Evolutionary conservation across 2,329 filamentous ascomycete genomes (phyloP).

Genomic region (Arthrobotrys sphaeroides): DNA sequence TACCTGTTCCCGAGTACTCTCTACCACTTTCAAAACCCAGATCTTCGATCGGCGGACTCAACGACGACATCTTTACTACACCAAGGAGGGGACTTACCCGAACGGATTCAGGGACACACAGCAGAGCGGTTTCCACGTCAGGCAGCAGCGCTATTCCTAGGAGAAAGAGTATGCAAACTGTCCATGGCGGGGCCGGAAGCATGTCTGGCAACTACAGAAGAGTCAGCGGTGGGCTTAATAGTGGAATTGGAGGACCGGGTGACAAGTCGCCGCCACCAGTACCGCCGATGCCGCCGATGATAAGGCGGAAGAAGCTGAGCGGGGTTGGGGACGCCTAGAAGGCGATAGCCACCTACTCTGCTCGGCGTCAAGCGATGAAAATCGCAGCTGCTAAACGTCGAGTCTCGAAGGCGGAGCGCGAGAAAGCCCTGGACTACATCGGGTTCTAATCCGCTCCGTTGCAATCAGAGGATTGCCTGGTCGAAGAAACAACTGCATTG

Average conservation of each 20-base stretch:
- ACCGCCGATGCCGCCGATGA: conserved; percentile 22
- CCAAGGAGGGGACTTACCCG: conserved; percentile 31
- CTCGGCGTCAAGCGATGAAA: background rate
- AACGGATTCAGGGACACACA: conserved; percentile 50
- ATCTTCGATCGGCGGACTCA: conserved; percentile 42
- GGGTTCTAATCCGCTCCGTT: background rate
- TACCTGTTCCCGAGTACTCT: conserved; percentile 40
- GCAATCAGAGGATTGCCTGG: background rate
- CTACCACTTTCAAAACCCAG: conserved; percentile 27
- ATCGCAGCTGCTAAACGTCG: conserved; percentile 10
- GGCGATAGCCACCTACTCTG: conserved; percentile 1
- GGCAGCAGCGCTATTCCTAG: conserved; percentile 51
- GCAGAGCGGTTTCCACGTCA: conserved; percentile 52
- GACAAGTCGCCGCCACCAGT: conserved; percentile 12
- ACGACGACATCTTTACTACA: conserved; percentile 44
- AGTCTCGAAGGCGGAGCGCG: background rate
- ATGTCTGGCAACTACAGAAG: conserved; percentile 47
- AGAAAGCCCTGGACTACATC: conserved; percentile 7
- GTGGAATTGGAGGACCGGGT: background rate
- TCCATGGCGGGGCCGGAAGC: conserved; percentile 54
- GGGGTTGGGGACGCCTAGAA: conserved; percentile 55
- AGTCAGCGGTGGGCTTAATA: conserved; percentile 16
- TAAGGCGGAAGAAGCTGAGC: conserved; percentile 56
- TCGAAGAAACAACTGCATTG: background rate
- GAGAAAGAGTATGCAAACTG: conserved; percentile 55